Base-by-base conservation (phyloP, 2,329 filamentous ascomycete genomes). In the Colletotrichum musicola region DNA sequence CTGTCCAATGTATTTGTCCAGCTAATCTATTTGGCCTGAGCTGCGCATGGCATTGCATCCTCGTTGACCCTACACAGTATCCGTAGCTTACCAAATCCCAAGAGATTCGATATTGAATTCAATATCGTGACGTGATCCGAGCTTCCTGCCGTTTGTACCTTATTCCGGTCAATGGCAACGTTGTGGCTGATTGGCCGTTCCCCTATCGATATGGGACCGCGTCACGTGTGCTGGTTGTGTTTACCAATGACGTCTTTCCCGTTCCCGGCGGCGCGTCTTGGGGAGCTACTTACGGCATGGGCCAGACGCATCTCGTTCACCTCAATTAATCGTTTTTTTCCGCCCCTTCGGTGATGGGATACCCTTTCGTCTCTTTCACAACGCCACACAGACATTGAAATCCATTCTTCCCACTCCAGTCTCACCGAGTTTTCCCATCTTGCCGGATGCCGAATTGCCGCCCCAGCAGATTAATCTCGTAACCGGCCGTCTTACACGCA, bases 251-350 rank as follows among this genome's bases (percentile, higher is more conserved):
- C 61, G 53, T 50, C 18, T 47, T 51, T 6, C n/a, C 46, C 46
- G 6, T 7, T 22, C 25, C 30, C 14, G 22, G 49, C 14, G 22
- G 49, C 59, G 59, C 50, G 53, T 25, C 40, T 13, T 53, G 27
- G 56, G 62, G 35, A 18, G 53, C 62, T 54, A 59, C 62, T 50
- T 64, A 44, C 62, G 51, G 51, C 30, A 20, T 62, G 18, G 25
- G 30, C 30, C 30, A 20, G 20, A 60, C 35, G 57, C 57, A 35
- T 20, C 35, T 51, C 16, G 9, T 42, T 35, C 30, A 9, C 0
- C 30, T 42, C 6, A 25, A 20, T 6, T 20, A 9, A 20, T 49
- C 46, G n/a, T 22, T 14, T 42, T 42, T 9, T 1, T 42, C 40
- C 40, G 13, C 35, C 27, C 22, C 18, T 25, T 14, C 12, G 35